Conservation (phyloP, 352 stramenopile species). For the Globisporangium takayamanum region DNA sequence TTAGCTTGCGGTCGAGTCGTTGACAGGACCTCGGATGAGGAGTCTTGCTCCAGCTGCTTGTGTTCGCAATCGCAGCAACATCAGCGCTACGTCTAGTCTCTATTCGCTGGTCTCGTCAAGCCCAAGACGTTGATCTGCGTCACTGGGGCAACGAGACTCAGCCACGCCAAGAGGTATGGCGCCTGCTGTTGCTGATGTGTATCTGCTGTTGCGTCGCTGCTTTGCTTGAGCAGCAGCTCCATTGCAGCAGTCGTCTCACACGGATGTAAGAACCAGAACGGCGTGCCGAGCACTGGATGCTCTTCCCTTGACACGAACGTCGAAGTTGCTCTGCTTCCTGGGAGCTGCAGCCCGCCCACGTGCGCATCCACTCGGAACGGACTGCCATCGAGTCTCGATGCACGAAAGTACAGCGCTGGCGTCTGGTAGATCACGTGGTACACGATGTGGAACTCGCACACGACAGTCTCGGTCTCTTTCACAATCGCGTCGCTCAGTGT, state of each 20-base stretch:
- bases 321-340: constrained; percentile 24
- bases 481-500: not conserved
- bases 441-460: constrained; percentile 79
- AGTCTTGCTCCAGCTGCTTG: too few species aligned
- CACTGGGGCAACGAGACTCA: constrained; percentile 68
- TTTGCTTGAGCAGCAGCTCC: constrained; percentile 37
- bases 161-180: constrained; percentile 56
- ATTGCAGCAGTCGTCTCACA: constrained; percentile 71
- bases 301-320: constrained; percentile 58
- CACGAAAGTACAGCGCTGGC: constrained; percentile 67
- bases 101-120: not conserved
- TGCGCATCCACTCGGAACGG: constrained; percentile 18
- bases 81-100: too few species aligned
- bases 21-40: too few species aligned
- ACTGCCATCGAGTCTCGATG: constrained; percentile 29
- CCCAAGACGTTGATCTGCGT: constrained; percentile 27
- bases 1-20: too few species aligned
- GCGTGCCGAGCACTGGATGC: constrained; percentile 57
- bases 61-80: too few species aligned
- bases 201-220: not conserved
- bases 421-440: constrained; percentile 74
- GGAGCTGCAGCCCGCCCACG: constrained; percentile 22
- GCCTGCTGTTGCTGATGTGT: constrained; percentile 2
- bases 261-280: constrained; percentile 71
- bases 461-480: constrained; percentile 16